These are phyloP conservation scores for Candida maesae DNA, from an alignment of 805 yeast genomes.

Conservation along the genomic window DNA sequence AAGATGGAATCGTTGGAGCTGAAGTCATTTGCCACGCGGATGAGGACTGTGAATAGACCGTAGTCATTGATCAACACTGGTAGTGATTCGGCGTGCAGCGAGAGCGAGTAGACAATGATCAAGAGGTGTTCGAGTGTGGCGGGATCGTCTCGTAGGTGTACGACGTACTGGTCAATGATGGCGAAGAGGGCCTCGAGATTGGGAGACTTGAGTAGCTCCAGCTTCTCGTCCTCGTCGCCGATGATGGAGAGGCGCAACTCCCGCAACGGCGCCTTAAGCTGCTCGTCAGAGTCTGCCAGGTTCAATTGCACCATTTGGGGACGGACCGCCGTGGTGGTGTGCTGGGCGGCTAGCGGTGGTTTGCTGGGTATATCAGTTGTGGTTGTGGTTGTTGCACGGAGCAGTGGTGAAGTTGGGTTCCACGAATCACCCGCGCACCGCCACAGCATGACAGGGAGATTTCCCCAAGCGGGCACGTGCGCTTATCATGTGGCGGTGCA, in stretches of 20 bases:
- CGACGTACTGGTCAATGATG: conserved; percentile 4
- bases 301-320: neutral
- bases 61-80: conserved; percentile 12
- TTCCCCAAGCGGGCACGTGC: no score
- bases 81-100: conserved; percentile 12
- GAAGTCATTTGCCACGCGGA: conserved; percentile 11
- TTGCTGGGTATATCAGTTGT: no score
- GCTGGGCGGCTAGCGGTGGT: no score
- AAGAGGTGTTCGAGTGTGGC: conserved; percentile 16
- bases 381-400: no score
- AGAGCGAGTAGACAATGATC: conserved; percentile 23
- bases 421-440: neutral
- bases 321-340: neutral
- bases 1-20: conserved; percentile 7
- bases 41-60: conserved; percentile 10
- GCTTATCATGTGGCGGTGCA: no score
- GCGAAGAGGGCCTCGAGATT: conserved; percentile 7
- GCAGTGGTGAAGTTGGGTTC: no score
- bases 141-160: neutral
- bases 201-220: conserved; percentile 7
- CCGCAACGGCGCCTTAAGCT: conserved; percentile 9
- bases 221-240: conserved; percentile 25
- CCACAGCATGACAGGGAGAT: neutral
- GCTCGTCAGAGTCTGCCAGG: neutral
- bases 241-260: conserved; percentile 20